Base-by-base conservation (phyloP, 441 rosid species). In the Macaranga tanarius region DNA sequence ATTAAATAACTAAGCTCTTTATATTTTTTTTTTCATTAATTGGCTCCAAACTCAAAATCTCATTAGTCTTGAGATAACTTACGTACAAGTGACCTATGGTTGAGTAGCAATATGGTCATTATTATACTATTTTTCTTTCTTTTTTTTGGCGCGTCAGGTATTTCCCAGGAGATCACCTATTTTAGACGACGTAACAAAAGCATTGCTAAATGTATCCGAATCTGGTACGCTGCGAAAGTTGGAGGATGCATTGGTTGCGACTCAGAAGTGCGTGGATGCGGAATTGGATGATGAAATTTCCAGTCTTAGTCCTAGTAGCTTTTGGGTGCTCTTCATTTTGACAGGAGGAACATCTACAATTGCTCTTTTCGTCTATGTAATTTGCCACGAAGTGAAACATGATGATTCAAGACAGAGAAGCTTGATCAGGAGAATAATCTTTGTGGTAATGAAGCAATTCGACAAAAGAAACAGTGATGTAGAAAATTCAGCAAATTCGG, bases 101-200 rank as follows among this genome's bases (percentile, higher is more conserved):
- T 45, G 11, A 0, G 5, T 45, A 1, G 4, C 2, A 5, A 0
- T 4, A 11, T 4, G 1, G 7, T 5, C 20, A 51, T 5, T 16
- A 51, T 16, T 51, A 51, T 0, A 3, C 3, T 4, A 51, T 16
- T 0, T 19, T 48, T 4, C 0, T 40, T 31, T 13, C 4, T 22
- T 17, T 22, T 17, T 47, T 8, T 60, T 52, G 20, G 15, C 47
- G 44, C 19, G 59, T 34, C 70, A 77, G 76, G 80, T 19, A 0
- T 72, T 77, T 34, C 61, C 73, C n/a, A 68, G 47, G 57, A 70
- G 73, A 34, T 77, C 80, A 44, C 73, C 58, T 25, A 31, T 72
- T 3, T 23, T 77, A 50, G 61, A 26, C 6, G 31, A 26, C 19
- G 28, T 77, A 31, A 55, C 57, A 15, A 57, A 67, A 47, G 73